phyloP scores from a whole-genome alignment of 495 filamentous ascomycete genomes.

The Talaromyces proteolyticus region DNA sequence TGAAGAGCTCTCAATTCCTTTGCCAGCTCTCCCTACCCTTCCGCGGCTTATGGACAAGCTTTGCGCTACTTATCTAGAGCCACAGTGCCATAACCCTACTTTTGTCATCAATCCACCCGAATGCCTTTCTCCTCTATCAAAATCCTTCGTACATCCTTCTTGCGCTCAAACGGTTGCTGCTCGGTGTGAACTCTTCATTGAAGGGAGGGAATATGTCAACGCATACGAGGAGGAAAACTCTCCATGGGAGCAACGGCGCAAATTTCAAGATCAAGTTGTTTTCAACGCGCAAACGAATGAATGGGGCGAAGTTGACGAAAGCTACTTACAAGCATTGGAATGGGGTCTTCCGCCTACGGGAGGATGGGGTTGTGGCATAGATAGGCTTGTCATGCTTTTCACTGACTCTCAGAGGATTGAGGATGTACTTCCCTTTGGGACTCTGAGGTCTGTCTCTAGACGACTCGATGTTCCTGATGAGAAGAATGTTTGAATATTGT shows the following conservation, averaged over 20 bases:
- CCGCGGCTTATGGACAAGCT: conserved; percentile 82
- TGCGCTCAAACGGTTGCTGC: conserved; percentile 69
- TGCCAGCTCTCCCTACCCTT: conserved; percentile 54
- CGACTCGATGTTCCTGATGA: neutral
- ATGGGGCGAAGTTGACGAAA: conserved; percentile 62
- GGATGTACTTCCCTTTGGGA: conserved; percentile 86
- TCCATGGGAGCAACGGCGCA: conserved; percentile 77
- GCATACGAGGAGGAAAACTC: conserved; percentile 98
- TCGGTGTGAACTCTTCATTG: conserved; percentile 83
- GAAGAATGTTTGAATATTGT: neutral
- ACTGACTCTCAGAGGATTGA: conserved; percentile 67
- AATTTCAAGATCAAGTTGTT: conserved; percentile 62
- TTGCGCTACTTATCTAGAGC: conserved; percentile 70
- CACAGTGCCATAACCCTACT: conserved; percentile 61
- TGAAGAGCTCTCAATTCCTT: conserved; percentile 39
- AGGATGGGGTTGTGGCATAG: conserved; percentile 92
- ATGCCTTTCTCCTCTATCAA: conserved; percentile 86
- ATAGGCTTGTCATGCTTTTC: conserved; percentile 86
- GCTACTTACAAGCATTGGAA: conserved; percentile 75
- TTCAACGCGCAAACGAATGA: conserved; percentile 32
- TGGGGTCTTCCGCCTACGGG: conserved; percentile 90
- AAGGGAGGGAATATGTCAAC: conserved; percentile 77
- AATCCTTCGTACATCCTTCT: conserved; percentile 60
- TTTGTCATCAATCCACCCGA: conserved; percentile 91
- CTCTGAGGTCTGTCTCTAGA: conserved; percentile 46